These are phyloP conservation scores for Umbilicus rupestris DNA, from an alignment of 164 flowering plant species.

Conservation along the genomic window DNA sequence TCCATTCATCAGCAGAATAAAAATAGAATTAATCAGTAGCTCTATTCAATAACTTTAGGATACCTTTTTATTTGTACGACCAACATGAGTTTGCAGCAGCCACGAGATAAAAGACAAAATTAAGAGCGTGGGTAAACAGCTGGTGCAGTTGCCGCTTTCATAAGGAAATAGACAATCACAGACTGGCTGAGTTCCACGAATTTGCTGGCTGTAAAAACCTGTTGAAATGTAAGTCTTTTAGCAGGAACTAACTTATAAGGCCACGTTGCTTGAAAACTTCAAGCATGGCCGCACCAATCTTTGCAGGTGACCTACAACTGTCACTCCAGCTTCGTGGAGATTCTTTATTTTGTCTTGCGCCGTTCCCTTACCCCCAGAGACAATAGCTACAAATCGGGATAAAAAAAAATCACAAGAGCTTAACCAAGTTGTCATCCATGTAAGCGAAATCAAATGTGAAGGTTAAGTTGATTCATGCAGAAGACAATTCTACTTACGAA, in stretches of 20 bases:
- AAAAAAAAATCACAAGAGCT: not conserved
- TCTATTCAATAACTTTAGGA: not conserved
- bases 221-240: not conserved
- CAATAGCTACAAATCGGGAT: conserved; percentile 57
- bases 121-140: not conserved
- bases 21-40: too few species aligned
- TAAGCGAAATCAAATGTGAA: not conserved
- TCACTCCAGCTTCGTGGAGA: conserved; percentile 81
- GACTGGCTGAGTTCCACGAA: not conserved
- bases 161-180: not conserved
- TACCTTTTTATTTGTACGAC: not conserved
- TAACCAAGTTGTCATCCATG: not conserved
- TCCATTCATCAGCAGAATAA: too few species aligned
- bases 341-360: conserved; percentile 96
- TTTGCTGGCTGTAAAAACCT: not conserved
- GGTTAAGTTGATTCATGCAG: too few species aligned
- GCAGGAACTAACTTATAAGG: conserved; percentile 30
- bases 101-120: not conserved
- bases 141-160: not conserved
- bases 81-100: not conserved
- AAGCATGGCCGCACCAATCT: conserved; percentile 79
- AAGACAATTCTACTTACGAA: too few species aligned
- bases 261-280: conserved; percentile 83
- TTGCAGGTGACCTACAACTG: conserved; percentile 94
- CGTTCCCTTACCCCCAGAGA: conserved; percentile 98